Percentiles rank a stretch among this genome's conserved stretches.
Conservation (phyloP, 345 rosid species). For the Theobroma cacao region DNA sequence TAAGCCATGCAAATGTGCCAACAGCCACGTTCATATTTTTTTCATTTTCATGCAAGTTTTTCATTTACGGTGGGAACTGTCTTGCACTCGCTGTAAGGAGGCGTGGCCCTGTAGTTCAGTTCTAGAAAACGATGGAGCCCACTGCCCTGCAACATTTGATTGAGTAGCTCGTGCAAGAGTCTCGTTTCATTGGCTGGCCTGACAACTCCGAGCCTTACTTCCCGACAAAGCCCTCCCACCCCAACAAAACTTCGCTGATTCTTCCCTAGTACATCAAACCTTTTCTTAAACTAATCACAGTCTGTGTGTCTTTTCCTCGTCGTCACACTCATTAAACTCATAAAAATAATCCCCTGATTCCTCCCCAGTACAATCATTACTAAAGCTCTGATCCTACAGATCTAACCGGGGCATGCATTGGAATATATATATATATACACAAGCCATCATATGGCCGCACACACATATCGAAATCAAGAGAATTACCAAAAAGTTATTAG, state of each 20-base stretch:
- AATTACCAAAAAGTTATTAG: background rate
- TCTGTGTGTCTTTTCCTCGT: background rate
- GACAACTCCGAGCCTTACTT: constrained; percentile 5
- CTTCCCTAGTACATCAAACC: background rate
- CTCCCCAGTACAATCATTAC: constrained; percentile 17
- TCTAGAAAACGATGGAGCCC: constrained; percentile 4
- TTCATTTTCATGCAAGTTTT: background rate
- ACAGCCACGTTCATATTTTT: background rate
- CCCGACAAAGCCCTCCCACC: constrained; percentile 22
- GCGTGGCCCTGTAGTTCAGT: background rate
- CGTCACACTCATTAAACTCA: background rate
- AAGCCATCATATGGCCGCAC: background rate
- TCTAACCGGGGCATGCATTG: background rate
- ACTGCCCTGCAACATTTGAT: constrained; percentile 1
- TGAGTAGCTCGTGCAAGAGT: constrained; percentile 23
- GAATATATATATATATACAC: too few species aligned
- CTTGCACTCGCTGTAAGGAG: background rate
- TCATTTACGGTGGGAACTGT: constrained; percentile 1
- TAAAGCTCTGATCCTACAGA: background rate
- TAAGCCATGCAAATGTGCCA: background rate
- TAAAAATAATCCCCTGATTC: background rate
- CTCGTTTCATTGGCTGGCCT: constrained; percentile 10
- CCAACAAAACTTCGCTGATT: constrained; percentile 2
- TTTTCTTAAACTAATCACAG: background rate
- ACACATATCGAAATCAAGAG: background rate